Percentiles rank a stretch among this genome's conserved stretches.
These are phyloP conservation scores for Dipodascus albidus DNA, from an alignment of 805 yeast genomes.

Conservation along the genomic window DNA sequence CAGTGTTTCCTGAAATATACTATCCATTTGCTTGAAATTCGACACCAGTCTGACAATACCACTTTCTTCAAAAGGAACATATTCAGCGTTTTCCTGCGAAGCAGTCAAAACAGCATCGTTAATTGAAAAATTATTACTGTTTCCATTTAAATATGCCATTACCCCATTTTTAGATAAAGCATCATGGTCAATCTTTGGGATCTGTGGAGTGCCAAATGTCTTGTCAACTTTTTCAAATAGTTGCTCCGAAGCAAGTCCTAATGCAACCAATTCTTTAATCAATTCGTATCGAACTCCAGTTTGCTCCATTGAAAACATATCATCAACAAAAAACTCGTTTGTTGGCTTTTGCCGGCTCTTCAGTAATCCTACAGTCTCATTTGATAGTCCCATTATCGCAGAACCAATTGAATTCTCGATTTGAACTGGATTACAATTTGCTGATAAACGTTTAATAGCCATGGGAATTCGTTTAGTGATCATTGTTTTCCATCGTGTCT, in stretches of 20 bases:
- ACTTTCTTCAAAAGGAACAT: slow-evolving; percentile 40
- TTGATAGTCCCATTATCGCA: slow-evolving; percentile 26
- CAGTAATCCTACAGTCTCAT: slow-evolving; percentile 26
- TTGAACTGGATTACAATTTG: slow-evolving; percentile 13
- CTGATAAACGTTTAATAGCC: slow-evolving; percentile 26
- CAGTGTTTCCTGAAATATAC: slow-evolving; percentile 35
- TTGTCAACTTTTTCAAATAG: slow-evolving; percentile 26
- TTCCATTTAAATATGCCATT: slow-evolving; percentile 26
- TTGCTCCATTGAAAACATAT: slow-evolving; percentile 40
- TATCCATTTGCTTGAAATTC: slow-evolving; percentile 35
- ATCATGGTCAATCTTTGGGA: slow-evolving; percentile 10
- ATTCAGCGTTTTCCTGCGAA: slow-evolving; percentile 33
- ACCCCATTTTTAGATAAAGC: slow-evolving; percentile 16
- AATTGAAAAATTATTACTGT: slow-evolving; percentile 22
- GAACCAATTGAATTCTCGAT: slow-evolving; percentile 20
- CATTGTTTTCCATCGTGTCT: slow-evolving; percentile 35
- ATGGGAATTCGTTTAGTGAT: slow-evolving; percentile 37
- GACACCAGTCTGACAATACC: slow-evolving; percentile 39
- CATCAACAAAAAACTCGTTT: slow-evolving; percentile 31
- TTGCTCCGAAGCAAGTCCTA: slow-evolving; percentile 32
- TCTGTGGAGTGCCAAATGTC: slow-evolving; percentile 17
- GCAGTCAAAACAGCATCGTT: slow-evolving; percentile 19
- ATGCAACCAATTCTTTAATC: slow-evolving; percentile 14
- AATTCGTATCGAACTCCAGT: slow-evolving; percentile 41
- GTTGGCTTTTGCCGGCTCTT: slow-evolving; percentile 22